Evolutionary conservation across 371 early-diverging fungal genomes (phyloP), one percentile per base, ranked within the genome.

Genomic region (Saksenaea vasiformis): DNA sequence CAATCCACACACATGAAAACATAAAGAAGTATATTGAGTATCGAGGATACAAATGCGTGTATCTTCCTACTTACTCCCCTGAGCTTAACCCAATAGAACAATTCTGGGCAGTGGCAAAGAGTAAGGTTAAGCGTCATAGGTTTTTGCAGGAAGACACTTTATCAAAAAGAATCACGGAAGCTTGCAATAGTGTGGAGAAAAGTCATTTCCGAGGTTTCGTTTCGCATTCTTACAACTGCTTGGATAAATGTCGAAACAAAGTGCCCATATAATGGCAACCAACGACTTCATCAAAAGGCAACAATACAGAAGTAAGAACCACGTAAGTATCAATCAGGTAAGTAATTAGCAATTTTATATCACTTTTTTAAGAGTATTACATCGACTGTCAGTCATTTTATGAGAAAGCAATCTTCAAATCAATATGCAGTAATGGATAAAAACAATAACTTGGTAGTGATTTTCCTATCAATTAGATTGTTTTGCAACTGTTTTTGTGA

Each of bases 241-340:
- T 53, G 58, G 62, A 67, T 53, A 58, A 67, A 62, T 58, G 59
- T 59, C 60, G 62, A 67, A 67, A 67, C 62, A 67, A 34, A 34
- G 41, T 24, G n/a, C 56, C 55, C 22, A 58, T 64, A 43, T 64
- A 64, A 64, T 64, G 59, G 51, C 60, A 26, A 44, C 43, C 27
- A 60, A 44, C 17, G 41, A 51, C 8, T 39, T 55, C 3, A 54
- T 47, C 26, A 27, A 64, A 64, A 64, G 36, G 19, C 31, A 14
- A 53, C 54, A 37, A 54, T 53, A 54, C 17, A 35, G 35, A 61
- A 36, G 56, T 57, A 56, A 66, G 66, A 62, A 55, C 31, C 56
- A 62, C 43, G 62, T 62, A 62, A 56, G 43, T 53, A 53, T 53
- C 54, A 53, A 53, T 53, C 54, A 53, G 54, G 54, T 53, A 53